Evolutionary conservation across 371 early-diverging fungal species (phyloP), one percentile per base, ranked within the genome.

Genomic region (Actinomortierella wolfii): DNA sequence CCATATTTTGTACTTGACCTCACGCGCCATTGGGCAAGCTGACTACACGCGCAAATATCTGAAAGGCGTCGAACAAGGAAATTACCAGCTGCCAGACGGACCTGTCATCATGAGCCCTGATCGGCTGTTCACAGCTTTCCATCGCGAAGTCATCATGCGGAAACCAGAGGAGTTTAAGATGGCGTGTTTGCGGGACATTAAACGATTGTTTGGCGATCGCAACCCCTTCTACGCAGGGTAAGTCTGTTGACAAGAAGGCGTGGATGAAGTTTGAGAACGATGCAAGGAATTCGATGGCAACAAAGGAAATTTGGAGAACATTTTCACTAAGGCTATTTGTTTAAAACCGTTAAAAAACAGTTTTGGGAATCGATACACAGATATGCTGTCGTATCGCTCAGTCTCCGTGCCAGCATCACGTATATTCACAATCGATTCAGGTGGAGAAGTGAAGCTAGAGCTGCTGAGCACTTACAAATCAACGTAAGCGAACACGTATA

Each of bases 151-250:
- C 15, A 96, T 99, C 56, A 87, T 91, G 79, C 87, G 94, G 45
- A 91, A 94, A 55, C 99, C 99, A 13, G 96, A 99, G 74, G 93
- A 96, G 63, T 99, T 99, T 81, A 99, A 99, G 75, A 99, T 98
- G 85, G 91, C 95, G 0, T 96, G 95, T 68, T 79, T 99, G 44
- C 84, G 92, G n/a, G 96, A 97, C 66, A 92, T 99, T 43, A 83
- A 89, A 54, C 77, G 88, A 2, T 75, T 99, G 21, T 97, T 97
- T 84, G 91, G 86, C 24, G 83, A 78, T 42, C 70, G 79, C 5
- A 89, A 87, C 58, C 96, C 98, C 1, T 99, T 99, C 67, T 94
- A 94, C 78, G 98, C 99, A 17, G 99, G 99, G 0, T 99, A 34
- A 34, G 34, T 34, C n/a, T n/a, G 34, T 98, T 76, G 98, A 97